These are phyloP conservation scores for Chaetomium olivaceum DNA, from an alignment of 2,329 filamentous ascomycete species.

Conservation along the genomic window DNA sequence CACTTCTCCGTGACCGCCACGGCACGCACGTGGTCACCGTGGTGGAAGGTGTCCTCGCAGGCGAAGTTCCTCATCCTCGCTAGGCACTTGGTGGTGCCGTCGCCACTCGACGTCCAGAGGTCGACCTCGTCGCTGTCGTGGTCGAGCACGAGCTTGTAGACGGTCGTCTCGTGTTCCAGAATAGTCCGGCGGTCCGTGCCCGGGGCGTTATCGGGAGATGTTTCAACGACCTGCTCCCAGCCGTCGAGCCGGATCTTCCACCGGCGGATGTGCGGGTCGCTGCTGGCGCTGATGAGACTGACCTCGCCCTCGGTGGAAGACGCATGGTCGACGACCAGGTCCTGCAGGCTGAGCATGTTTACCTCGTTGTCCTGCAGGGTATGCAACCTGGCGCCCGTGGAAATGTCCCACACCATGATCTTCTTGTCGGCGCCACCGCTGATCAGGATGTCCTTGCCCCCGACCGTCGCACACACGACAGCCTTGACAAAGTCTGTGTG, in stretches of 20 bases:
- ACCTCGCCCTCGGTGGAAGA: conserved; percentile 52
- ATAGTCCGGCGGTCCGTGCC: conserved; percentile 56
- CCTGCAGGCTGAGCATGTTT: conserved; percentile 75
- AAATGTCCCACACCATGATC: conserved; percentile 80
- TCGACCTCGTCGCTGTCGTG: conserved; percentile 62
- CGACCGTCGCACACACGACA: conserved; percentile 62
- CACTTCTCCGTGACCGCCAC: conserved; percentile 74
- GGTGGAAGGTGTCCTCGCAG: conserved; percentile 69
- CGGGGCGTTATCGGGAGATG: conserved; percentile 42
- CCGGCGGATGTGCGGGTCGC: conserved; percentile 74
- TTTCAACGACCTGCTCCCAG: conserved; percentile 56
- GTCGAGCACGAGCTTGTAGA: conserved; percentile 80
- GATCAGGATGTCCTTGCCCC: conserved; percentile 64
- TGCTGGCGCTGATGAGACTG: conserved; percentile 75
- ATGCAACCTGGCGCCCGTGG: conserved; percentile 67
- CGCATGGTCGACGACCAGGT: conserved; percentile 72
- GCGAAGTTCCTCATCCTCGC: conserved; percentile 68
- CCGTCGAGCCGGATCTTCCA: conserved; percentile 64
- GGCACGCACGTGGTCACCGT: conserved; percentile 89
- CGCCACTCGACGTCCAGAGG: conserved; percentile 90
- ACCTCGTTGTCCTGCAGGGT: conserved; percentile 72
- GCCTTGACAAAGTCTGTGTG: conserved; percentile 93
- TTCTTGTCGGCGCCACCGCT: conserved; percentile 78
- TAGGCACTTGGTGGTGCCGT: conserved; percentile 83
- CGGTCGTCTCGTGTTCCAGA: conserved; percentile 82